Base-by-base conservation (phyloP, 805 yeast genomes). In the Barnettozyma vustinii region DNA sequence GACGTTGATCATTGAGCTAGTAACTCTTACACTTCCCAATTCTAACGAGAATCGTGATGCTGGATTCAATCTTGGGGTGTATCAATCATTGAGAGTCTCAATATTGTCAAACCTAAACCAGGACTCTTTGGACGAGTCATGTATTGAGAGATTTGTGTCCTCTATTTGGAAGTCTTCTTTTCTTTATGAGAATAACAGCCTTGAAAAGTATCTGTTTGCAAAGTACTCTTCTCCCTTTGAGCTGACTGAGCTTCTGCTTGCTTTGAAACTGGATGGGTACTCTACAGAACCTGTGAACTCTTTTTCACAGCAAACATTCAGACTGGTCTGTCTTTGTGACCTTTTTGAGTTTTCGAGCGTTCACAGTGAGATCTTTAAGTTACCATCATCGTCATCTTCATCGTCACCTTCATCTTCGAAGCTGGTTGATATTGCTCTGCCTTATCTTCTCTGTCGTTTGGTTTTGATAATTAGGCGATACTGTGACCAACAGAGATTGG, bases 401-500 rank as follows among this genome's bases (percentile, higher is more conserved):
- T 16, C 37, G 12, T 13, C 27, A 7, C 19, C 37, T 12, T 9
- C 19, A 4, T 37, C 41, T 39, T 39, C 27, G 10, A 27, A 27
- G 35, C 19, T 39, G 10, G 61, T 65, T 32, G 36, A 52, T 2
- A 53, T 63, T 2, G 52, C 77, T 4, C 53, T 75, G 0, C 76
- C 79, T 2, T 83, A 70, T 55, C 70, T 87, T 30, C 64, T 79
- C 0, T 71, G 81, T 18, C 71, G 96, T 37, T 67, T 77, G 23
- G 79, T 85, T 0, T 73, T 86, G 52, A 74, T 80, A 0, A 65
- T 91, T 40, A 72, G 84, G 48, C 77, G 84, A 50, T 82, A 79
- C 52, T 68, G 86, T 7, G 79, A 84, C 15, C 90, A 86, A 54
- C 77, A 74, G 45, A 76, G 73, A 30, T 65, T 90, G 12, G 60